Conservation (phyloP, 2,329 filamentous ascomycete genomes). For the Coniochaeta sp. region DNA sequence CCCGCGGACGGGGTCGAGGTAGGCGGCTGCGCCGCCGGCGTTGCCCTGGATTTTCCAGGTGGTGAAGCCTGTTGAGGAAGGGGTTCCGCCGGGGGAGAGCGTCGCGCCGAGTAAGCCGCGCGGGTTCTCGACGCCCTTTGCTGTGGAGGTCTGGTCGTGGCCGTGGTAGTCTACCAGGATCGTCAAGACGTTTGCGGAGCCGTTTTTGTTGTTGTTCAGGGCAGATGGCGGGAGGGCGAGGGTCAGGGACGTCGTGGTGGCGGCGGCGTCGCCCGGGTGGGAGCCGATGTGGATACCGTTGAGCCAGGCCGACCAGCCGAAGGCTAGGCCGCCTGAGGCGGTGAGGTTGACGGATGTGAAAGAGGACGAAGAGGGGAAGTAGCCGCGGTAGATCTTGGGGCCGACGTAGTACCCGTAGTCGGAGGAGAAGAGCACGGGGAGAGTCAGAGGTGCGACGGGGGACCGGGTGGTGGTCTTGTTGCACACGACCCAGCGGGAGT, state of each 20-base stretch:
- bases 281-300: slow-evolving; percentile 42
- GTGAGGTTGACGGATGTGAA: slow-evolving; percentile 38
- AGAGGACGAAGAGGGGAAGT: slow-evolving; percentile 31
- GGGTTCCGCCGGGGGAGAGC: slow-evolving; percentile 25
- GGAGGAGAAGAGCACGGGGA: slow-evolving; percentile 45
- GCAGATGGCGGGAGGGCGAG: slow-evolving; percentile 29
- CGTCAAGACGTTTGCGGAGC: slow-evolving; percentile 41
- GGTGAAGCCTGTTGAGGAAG: slow-evolving; percentile 27
- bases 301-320: slow-evolving; percentile 46
- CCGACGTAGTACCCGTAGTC: slow-evolving; percentile 48
- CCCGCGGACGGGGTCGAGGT: slow-evolving; percentile 43
- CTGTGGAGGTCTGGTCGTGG: slow-evolving; percentile 42
- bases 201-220: not conserved
- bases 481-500: slow-evolving; percentile 41
- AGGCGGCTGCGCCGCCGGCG: slow-evolving; percentile 36
- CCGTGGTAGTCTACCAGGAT: slow-evolving; percentile 44
- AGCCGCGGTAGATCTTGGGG: slow-evolving; percentile 45
- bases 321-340: slow-evolving; percentile 40
- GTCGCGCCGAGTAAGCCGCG: slow-evolving; percentile 44
- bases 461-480: slow-evolving; percentile 41
- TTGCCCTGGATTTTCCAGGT: slow-evolving; percentile 49
- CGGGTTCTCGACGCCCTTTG: slow-evolving; percentile 41
- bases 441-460: slow-evolving; percentile 35
- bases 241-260: slow-evolving; percentile 31
- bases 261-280: slow-evolving; percentile 30